Percentiles rank a stretch among this genome's conserved stretches.
Conservation (phyloP, 805 yeast genomes). For the Phaffomyces antillensis region DNA sequence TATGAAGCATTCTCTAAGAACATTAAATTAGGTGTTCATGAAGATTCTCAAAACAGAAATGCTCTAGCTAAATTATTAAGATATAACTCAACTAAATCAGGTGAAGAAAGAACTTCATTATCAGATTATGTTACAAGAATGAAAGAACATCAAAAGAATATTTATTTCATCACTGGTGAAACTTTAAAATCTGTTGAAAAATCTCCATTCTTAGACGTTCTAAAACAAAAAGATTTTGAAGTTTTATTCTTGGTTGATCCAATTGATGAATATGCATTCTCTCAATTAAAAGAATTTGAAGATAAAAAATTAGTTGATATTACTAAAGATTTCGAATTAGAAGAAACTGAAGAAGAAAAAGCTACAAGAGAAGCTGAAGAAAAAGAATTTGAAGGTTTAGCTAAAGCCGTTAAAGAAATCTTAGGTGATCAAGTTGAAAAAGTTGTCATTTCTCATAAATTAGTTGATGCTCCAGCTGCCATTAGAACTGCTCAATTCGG, state of each 20-base stretch:
- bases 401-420: conserved; percentile 93
- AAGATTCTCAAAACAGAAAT: conserved; percentile 95
- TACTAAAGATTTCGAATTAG: conserved; percentile 97
- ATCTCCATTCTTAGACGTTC: conserved; percentile 98
- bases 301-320: conserved; percentile 98
- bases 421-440: conserved; percentile 99
- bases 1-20: conserved; percentile 97
- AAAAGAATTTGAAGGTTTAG: conserved; percentile 86
- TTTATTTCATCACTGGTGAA: conserved; percentile 99
- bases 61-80: conserved; percentile 95
- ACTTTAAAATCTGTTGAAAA: conserved; percentile 94
- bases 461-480: conserved; percentile 99
- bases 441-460: conserved; percentile 96
- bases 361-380: conserved; percentile 86
- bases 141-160: conserved; percentile 99
- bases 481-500: conserved; percentile 99
- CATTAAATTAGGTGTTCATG: conserved; percentile 98
- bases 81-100: conserved; percentile 92
- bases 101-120: conserved; percentile 90
- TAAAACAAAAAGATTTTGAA: conserved; percentile 97
- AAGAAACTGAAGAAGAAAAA: conserved; percentile 98
- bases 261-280: conserved; percentile 98
- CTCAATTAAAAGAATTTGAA: conserved; percentile 98
- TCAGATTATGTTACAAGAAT: conserved; percentile 97
- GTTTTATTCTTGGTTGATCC: conserved; percentile 98